Evolutionary conservation across 179 eudicot genomes (phyloP).

Genomic region (Amaranthus tricolor): DNA sequence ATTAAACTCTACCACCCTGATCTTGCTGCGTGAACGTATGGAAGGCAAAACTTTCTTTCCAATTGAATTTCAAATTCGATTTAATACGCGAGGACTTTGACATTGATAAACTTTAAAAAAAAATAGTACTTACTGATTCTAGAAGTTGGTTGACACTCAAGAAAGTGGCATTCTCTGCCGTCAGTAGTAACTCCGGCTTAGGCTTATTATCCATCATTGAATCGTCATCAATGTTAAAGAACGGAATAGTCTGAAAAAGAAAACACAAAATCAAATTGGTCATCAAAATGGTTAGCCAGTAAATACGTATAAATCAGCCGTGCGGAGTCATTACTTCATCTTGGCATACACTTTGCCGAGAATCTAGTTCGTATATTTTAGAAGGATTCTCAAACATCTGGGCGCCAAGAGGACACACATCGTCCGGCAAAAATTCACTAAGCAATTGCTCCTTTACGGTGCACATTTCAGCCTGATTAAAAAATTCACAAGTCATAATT

Average conservation of each 20-base stretch:
- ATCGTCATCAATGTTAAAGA: conserved; percentile 55
- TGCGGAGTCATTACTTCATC: conserved; percentile 50
- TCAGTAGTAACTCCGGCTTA: conserved; percentile 39
- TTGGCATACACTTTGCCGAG: conserved; percentile 36
- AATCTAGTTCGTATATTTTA: conserved; percentile 31
- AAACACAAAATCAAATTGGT: conserved; percentile 14
- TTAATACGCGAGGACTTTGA: too few relatives aligned
- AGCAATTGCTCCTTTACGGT: conserved; percentile 66
- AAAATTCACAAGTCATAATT: conserved; percentile 22
- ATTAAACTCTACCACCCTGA: too few relatives aligned
- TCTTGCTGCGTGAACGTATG: too few relatives aligned
- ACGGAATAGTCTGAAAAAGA: conserved; percentile 46
- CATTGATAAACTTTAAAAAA: too few relatives aligned
- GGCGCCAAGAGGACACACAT: conserved; percentile 69
- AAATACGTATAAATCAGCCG: conserved; percentile 11
- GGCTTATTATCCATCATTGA: conserved; percentile 33
- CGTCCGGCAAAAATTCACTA: conserved; percentile 77
- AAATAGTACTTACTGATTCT: conserved; percentile 63
- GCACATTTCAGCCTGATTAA: conserved; percentile 56
- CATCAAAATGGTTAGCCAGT: background rate
- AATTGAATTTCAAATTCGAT: too few relatives aligned
- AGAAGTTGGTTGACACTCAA: conserved; percentile 80
- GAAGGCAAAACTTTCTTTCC: too few relatives aligned
- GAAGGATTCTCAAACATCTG: conserved; percentile 42
- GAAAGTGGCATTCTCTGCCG: conserved; percentile 41